Evolutionary conservation across 2,329 filamentous ascomycete genomes (phyloP).

Genomic region (Plectosphaerella plurivora): DNA sequence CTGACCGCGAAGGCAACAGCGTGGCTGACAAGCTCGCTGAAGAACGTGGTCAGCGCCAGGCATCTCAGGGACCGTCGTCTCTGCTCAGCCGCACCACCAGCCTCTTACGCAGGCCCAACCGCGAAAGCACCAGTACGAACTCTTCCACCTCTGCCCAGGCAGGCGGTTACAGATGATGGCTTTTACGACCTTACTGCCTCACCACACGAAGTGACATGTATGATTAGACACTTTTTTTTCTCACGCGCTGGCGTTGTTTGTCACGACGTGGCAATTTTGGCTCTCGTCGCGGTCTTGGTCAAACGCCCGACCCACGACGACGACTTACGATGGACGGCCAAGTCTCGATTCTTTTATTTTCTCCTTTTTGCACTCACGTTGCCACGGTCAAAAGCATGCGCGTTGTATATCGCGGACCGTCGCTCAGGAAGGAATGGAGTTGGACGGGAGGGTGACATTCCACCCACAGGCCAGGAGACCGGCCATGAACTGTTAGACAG

Average conservation of each 20-base stretch:
- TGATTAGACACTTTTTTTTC: constrained; percentile 11
- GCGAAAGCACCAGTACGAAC: constrained; percentile 36
- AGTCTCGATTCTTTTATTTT: not conserved
- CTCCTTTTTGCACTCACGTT: not conserved
- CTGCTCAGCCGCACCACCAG: constrained; percentile 41
- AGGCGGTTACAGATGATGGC: constrained; percentile 39
- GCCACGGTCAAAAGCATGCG: not conserved
- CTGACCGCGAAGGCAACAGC: constrained; percentile 33
- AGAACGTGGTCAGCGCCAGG: constrained; percentile 38
- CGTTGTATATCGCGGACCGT: not conserved
- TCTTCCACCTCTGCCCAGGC: constrained; percentile 34
- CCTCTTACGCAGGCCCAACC: constrained; percentile 36
- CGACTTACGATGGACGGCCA: constrained; percentile 5
- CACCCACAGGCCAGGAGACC: not conserved
- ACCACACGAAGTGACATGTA: constrained; percentile 11
- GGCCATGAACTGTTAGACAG: not conserved
- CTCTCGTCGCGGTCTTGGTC: constrained; percentile 8
- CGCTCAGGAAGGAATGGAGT: not conserved
- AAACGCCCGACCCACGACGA: constrained; percentile 11
- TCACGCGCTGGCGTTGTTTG: constrained; percentile 10
- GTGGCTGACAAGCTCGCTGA: constrained; percentile 31
- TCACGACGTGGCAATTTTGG: constrained; percentile 11
- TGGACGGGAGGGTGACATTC: not conserved
- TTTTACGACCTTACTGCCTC: constrained; percentile 18
- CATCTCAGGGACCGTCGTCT: constrained; percentile 36